Evolutionary conservation across 2,329 filamentous ascomycete species (phyloP), one percentile per base, ranked within the genome.

Genomic region (Fusarium albidum): DNA sequence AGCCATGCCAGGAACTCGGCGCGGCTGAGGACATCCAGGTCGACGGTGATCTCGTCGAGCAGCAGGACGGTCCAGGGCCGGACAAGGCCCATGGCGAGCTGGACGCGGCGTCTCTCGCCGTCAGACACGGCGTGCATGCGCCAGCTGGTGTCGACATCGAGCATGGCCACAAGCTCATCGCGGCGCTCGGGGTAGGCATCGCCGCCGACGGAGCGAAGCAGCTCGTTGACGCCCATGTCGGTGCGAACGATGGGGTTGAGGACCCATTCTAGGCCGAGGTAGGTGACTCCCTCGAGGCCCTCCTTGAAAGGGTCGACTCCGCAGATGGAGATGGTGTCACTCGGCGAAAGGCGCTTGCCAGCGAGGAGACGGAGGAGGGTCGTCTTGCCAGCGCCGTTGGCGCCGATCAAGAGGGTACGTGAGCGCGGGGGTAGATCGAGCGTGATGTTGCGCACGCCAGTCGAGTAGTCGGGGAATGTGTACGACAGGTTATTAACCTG

Each of bases 261-360:
- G 4, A 98, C 95, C 95, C 95, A 99, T 80, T 99, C 95, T 1
- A 97, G 85, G 1, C 95, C 95, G 8, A 99, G 89, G 75, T 99
- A 99, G 17, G 94, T 98, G 27, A 99, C 94, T 57, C 95, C 95
- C 75, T 96, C 91, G 25, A 97, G 85, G 10, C 88, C 86, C 29
- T 92, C 84, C 73, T 91, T 90, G 84, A 99, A 99, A 9, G 95
- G 95, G 75, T 99, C 95, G 41, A 91, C 85, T 59, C 90, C 91
- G 41, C 85, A 89, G 57, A 99, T 88, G 67, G 78, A 79, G 72
- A 99, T 90, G 61, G 87, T 86, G 69, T 83, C 79, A 46, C 79
- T 77, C 0, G 95, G 94, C 1, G 94, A 90, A 68, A 99, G 90
- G 50, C 93, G 92, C 79, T 98, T 98, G 70, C 95, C 95, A 14